Percentiles rank a stretch among this genome's conserved stretches.
Conservation (phyloP, 176 grass and related monocot genomes). For the Avena eriantha region DNA sequence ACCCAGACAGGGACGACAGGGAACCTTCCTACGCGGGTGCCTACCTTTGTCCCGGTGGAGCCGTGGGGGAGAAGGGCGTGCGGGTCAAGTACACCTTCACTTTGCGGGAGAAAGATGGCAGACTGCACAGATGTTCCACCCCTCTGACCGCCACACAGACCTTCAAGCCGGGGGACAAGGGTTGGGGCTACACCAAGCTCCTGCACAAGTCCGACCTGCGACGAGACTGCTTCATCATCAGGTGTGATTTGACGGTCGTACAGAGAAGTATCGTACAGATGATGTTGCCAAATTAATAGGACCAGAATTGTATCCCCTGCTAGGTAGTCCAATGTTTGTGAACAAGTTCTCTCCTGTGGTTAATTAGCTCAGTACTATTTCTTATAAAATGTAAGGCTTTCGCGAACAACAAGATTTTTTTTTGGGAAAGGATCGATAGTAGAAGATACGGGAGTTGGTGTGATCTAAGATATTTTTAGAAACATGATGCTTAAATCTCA, state of each 20-base stretch:
- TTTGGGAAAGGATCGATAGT: no score
- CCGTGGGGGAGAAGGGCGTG: not conserved
- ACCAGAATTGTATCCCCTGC: no score
- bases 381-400: no score
- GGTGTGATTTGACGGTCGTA: conserved; percentile 13
- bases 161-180: not conserved
- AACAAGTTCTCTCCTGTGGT: no score
- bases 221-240: not conserved
- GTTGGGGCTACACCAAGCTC: not conserved
- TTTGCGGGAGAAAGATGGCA: conserved; percentile 10
- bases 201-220: not conserved
- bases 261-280: not conserved
- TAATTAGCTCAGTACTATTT: no score
- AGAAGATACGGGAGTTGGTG: no score
- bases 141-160: not conserved
- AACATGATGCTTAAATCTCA: no score
- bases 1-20: conserved; percentile 13
- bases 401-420: no score
- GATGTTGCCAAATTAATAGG: not conserved
- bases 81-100: conserved; percentile 25
- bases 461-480: no score
- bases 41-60: not conserved
- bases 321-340: no score
- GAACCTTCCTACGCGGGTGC: not conserved
- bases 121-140: not conserved